These are phyloP conservation scores for Coriaria nepalensis DNA, from an alignment of 306 rosid genomes.

Conservation along the genomic window DNA sequence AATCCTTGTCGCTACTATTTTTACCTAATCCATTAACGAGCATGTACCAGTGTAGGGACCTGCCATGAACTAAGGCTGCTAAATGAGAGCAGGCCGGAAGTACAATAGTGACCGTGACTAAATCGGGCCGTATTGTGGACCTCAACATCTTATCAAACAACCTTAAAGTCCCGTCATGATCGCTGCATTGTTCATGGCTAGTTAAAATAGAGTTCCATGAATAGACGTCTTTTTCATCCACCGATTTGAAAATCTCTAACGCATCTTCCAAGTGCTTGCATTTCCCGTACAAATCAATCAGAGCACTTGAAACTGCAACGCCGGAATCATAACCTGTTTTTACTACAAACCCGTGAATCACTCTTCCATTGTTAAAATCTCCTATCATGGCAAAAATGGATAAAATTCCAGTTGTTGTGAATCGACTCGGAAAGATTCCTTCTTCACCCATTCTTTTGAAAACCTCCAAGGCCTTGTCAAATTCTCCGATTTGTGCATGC, in stretches of 20 bases:
- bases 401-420: slow-evolving; percentile 52
- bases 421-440: slow-evolving; percentile 44
- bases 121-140: slow-evolving; percentile 46
- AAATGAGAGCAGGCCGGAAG: slow-evolving; percentile 71
- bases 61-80: slow-evolving; percentile 66
- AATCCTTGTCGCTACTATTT: slow-evolving; percentile 12
- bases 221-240: slow-evolving; percentile 55
- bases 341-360: slow-evolving; percentile 43
- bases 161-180: slow-evolving; percentile 42
- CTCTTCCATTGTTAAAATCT: slow-evolving; percentile 43
- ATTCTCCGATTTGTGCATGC: slow-evolving; percentile 43
- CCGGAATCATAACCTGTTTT: slow-evolving; percentile 57
- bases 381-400: slow-evolving; percentile 44
- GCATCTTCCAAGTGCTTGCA: slow-evolving; percentile 46
- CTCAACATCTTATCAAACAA: slow-evolving; percentile 54
- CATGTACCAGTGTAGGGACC: slow-evolving; percentile 62
- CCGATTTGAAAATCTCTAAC: slow-evolving; percentile 43
- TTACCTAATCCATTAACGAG: slow-evolving; percentile 37
- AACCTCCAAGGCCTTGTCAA: slow-evolving; percentile 51
- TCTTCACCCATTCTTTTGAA: slow-evolving; percentile 45
- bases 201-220: slow-evolving; percentile 82
- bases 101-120: slow-evolving; percentile 49
- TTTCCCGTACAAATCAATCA: slow-evolving; percentile 87
- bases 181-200: slow-evolving; percentile 44
- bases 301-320: slow-evolving; percentile 50